phyloP scores from a whole-genome alignment of 768 basidiomycete species.

The Mycena maculata region DNA sequence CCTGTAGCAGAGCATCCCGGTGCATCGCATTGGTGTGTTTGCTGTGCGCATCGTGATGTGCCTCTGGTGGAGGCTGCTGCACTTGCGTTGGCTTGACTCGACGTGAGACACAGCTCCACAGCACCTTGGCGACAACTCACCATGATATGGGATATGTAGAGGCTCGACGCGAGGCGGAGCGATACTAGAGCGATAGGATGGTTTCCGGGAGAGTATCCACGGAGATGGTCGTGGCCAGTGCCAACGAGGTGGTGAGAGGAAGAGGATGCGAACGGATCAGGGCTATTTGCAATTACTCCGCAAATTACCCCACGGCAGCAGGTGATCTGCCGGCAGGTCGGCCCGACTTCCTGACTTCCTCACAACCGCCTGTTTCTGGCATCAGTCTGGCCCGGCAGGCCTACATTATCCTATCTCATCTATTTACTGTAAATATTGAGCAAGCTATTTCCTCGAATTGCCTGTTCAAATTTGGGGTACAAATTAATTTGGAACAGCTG shows the following conservation, averaged over 20 bases:
- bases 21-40: constrained; percentile 52
- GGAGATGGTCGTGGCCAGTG: constrained; percentile 11
- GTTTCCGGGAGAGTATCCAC: constrained; percentile 10
- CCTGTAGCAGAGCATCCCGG: constrained; percentile 64
- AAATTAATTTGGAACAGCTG: too few species aligned
- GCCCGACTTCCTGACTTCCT: neutral
- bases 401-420: too few species aligned
- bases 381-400: too few species aligned
- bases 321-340: neutral
- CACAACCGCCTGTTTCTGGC: neutral
- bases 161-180: constrained; percentile 29
- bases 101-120: constrained; percentile 7
- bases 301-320: constrained; percentile 4
- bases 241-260: constrained; percentile 11
- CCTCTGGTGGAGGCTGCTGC: constrained; percentile 22
- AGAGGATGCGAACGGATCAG: constrained; percentile 12
- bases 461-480: too few species aligned
- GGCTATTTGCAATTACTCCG: neutral
- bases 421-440: too few species aligned
- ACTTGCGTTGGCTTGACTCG: constrained; percentile 22
- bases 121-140: constrained; percentile 19
- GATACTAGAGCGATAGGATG: neutral
- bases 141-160: neutral
- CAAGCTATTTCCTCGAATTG: too few species aligned
- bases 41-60: constrained; percentile 24